Conservation (phyloP, 2,329 filamentous ascomycete species). For the Nemania bipapillata region DNA sequence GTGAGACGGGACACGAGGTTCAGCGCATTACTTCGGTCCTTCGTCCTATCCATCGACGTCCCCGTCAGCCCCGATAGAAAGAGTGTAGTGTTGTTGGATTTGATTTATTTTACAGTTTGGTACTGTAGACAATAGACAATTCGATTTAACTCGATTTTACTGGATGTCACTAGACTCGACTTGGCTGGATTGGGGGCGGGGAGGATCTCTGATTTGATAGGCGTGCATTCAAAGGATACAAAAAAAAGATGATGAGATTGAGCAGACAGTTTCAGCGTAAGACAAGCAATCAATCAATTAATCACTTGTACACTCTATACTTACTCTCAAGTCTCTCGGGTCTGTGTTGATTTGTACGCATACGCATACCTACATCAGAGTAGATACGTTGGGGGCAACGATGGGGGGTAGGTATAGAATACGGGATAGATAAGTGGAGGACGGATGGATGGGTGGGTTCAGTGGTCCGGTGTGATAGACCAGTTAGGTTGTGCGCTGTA, state of each 20-base stretch:
- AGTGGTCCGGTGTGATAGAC: neutral
- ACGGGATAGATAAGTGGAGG: neutral
- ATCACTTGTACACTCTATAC: neutral
- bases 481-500: too few relatives aligned
- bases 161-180: too few relatives aligned
- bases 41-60: slow-evolving; percentile 25
- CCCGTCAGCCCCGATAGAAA: neutral
- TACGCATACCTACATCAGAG: too few relatives aligned
- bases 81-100: neutral
- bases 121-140: too few relatives aligned
- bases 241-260: neutral
- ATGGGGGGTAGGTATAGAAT: too few relatives aligned
- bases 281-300: neutral
- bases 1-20: slow-evolving; percentile 15
- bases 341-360: too few relatives aligned
- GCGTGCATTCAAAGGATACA: neutral
- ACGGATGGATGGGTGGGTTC: neutral
- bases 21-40: slow-evolving; percentile 34
- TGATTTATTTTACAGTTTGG: neutral
- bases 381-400: too few relatives aligned
- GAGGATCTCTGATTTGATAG: neutral
- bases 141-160: neutral
- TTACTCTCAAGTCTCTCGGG: neutral
- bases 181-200: neutral
- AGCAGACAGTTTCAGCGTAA: neutral